Conservation (phyloP, 2,329 filamentous ascomycete genomes). For the Orbilia brochopaga region DNA sequence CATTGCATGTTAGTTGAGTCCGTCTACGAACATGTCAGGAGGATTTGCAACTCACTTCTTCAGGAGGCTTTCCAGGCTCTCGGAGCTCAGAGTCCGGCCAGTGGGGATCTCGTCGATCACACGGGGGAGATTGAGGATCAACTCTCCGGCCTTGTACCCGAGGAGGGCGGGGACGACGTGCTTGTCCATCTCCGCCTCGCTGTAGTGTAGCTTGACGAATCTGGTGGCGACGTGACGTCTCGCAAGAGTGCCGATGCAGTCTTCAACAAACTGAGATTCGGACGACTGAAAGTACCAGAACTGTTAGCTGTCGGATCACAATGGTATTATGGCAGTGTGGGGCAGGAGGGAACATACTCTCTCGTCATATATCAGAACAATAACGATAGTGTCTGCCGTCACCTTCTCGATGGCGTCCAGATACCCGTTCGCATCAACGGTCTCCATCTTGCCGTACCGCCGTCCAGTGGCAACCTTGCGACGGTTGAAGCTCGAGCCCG, state of each 20-base stretch:
- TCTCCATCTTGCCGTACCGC: constrained; percentile 77
- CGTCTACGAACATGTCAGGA: neutral
- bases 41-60: constrained; percentile 61
- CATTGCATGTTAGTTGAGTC: constrained; percentile 19
- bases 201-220: constrained; percentile 89
- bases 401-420: constrained; percentile 96
- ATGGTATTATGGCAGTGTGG: constrained; percentile 51
- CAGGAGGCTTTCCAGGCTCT: constrained; percentile 66
- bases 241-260: constrained; percentile 77
- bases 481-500: constrained; percentile 67
- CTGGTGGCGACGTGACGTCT: constrained; percentile 72
- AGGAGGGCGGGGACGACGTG: constrained; percentile 85
- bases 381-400: constrained; percentile 77
- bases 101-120: constrained; percentile 82
- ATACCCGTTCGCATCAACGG: constrained; percentile 88
- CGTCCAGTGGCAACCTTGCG: constrained; percentile 77
- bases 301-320: constrained; percentile 51
- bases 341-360: constrained; percentile 66
- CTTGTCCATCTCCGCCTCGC: constrained; percentile 92
- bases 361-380: constrained; percentile 91
- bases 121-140: constrained; percentile 87
- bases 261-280: constrained; percentile 78
- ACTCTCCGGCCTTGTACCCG: constrained; percentile 86
- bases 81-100: constrained; percentile 61
- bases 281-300: constrained; percentile 67